These are phyloP conservation scores for Colletotrichum sp. DNA, from an alignment of 2,329 filamentous ascomycete genomes.

Conservation along the genomic window DNA sequence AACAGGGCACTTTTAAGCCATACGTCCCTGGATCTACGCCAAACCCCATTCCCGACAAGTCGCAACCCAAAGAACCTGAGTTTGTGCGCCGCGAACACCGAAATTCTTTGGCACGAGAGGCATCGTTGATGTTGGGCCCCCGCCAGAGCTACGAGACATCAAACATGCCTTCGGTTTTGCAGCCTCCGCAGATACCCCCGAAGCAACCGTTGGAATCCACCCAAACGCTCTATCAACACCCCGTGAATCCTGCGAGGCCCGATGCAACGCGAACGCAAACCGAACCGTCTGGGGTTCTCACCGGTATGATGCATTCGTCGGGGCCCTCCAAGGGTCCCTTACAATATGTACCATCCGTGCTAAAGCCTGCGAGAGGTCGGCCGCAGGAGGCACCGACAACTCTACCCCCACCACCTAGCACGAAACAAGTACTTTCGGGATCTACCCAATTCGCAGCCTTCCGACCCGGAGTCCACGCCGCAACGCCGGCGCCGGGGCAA, in stretches of 20 bases:
- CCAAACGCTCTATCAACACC: not conserved
- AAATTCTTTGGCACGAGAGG: conserved; percentile 29
- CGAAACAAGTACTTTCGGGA: not conserved
- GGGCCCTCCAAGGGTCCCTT: not conserved
- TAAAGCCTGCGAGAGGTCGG: conserved; percentile 32
- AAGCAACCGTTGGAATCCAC: conserved; percentile 12
- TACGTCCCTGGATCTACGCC: conserved; percentile 10
- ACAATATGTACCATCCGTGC: conserved; percentile 30
- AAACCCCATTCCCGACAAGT: not conserved
- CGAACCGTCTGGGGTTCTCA: not conserved
- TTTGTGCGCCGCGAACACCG: conserved; percentile 5
- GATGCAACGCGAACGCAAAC: not conserved
- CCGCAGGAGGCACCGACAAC: not conserved
- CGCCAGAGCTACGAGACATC: conserved; percentile 21
- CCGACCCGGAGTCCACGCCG: not conserved
- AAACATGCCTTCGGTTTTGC: conserved; percentile 27
- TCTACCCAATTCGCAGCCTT: not conserved
- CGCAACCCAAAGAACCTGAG: not conserved
- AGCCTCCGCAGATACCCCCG: conserved; percentile 26
- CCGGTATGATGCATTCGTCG: not conserved
- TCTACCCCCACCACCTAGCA: not conserved
- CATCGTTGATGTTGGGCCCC: conserved; percentile 26
- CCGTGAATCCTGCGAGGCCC: not conserved
- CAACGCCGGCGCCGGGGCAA: not conserved
- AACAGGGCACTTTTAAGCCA: conserved; percentile 13